phyloP scores from a whole-genome alignment of 768 basidiomycete genomes.

The Gautieria morchelliformis region DNA sequence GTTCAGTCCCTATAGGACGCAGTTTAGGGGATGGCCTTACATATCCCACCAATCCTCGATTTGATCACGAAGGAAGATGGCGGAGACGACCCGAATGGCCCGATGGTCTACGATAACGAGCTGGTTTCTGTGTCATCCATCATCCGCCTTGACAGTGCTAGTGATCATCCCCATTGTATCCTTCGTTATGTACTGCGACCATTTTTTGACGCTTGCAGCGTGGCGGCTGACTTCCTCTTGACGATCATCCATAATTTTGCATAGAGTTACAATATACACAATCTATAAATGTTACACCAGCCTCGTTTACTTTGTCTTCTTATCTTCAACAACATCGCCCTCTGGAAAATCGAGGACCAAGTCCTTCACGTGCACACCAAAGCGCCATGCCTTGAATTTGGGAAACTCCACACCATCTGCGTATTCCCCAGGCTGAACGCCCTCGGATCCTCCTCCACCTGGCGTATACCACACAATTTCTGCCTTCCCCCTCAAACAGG shows the following conservation, averaged over 20 bases:
- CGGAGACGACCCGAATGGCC: constrained; percentile 65
- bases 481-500: neutral
- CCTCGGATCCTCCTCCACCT: neutral
- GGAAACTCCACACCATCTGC: constrained; percentile 1
- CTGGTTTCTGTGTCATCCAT: neutral
- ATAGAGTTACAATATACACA: too few relatives aligned
- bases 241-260: too few relatives aligned
- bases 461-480: neutral
- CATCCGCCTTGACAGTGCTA: too few relatives aligned
- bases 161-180: too few relatives aligned
- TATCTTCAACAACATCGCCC: neutral
- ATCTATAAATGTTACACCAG: neutral
- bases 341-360: neutral
- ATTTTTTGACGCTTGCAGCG: too few relatives aligned
- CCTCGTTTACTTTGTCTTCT: neutral
- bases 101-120: constrained; percentile 40
- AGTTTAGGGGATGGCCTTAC: constrained; percentile 47
- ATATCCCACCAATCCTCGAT: constrained; percentile 65
- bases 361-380: neutral
- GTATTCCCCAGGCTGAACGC: neutral
- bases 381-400: neutral
- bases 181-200: too few relatives aligned
- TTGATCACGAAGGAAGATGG: constrained; percentile 61
- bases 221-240: too few relatives aligned
- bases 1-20: constrained; percentile 42